A percentile compares a stretch with the other conserved stretches of the same genome.
phyloP scores from a whole-genome alignment of 495 filamentous ascomycete genomes.

The Aspergillus steynii region DNA sequence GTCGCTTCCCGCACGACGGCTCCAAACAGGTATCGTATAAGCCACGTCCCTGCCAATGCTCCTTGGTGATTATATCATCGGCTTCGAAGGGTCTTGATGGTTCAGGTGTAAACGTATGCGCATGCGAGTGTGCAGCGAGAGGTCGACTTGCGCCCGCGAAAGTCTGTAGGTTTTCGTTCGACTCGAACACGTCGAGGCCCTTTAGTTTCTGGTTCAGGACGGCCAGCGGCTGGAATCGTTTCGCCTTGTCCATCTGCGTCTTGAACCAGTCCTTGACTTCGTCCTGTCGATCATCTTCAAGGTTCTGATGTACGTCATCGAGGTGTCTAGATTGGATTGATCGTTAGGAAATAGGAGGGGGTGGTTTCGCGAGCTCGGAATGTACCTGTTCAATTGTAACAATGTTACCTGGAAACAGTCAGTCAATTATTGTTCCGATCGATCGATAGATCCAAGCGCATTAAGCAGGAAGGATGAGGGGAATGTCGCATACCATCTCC shows the following conservation, averaged over 20 bases:
- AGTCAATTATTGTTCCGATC: constrained; percentile 12
- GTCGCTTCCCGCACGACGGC: constrained; percentile 75
- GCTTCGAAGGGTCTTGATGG: constrained; percentile 59
- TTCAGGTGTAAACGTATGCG: constrained; percentile 35
- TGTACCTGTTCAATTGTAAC: constrained; percentile 84
- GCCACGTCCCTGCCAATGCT: constrained; percentile 81
- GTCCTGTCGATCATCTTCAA: constrained; percentile 92
- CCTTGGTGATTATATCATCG: constrained; percentile 81
- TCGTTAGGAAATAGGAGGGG: neutral
- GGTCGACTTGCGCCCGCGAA: constrained; percentile 31
- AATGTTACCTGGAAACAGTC: constrained; percentile 69
- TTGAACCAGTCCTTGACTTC: constrained; percentile 99
- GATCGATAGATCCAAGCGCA: constrained; percentile 3
- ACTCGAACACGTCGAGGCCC: constrained; percentile 95
- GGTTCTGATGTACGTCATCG: constrained; percentile 88
- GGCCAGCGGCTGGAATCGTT: constrained; percentile 90
- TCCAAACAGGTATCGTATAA: constrained; percentile 82
- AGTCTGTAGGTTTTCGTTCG: constrained; percentile 66
- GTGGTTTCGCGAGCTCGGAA: constrained; percentile 4
- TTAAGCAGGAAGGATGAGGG: constrained; percentile 1
- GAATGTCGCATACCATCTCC: constrained; percentile 70
- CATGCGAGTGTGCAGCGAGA: constrained; percentile 29
- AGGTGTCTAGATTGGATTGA: constrained; percentile 66
- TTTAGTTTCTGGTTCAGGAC: constrained; percentile 94
- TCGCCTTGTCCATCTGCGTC: constrained; percentile 92